Percentiles rank a stretch among this genome's conserved stretches.
phyloP scores from a whole-genome alignment of 495 filamentous ascomycete species.

The Clavariopsis aquatica region DNA sequence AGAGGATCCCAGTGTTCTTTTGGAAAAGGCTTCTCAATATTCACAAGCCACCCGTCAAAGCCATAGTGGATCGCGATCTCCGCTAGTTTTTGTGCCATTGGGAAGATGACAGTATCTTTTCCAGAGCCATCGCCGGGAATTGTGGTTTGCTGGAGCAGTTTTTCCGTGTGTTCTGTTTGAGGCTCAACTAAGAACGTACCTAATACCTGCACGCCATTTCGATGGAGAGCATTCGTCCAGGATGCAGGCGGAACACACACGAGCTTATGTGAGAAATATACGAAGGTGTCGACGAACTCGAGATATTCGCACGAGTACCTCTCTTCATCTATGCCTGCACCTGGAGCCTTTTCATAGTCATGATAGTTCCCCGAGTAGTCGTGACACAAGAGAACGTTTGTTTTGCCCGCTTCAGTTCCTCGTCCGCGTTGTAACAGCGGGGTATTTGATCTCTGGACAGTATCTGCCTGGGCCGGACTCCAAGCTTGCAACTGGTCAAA shows the following conservation, averaged over 20 bases:
- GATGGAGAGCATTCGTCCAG: slow-evolving; percentile 52
- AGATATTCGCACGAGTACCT: slow-evolving; percentile 48
- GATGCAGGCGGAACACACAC: slow-evolving; percentile 49
- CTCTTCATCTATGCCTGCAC: slow-evolving; percentile 33
- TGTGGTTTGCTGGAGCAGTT: slow-evolving; percentile 36
- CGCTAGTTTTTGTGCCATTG: slow-evolving; percentile 46
- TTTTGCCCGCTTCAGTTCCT: slow-evolving; percentile 13
- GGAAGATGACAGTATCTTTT: slow-evolving; percentile 36
- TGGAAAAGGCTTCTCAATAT: slow-evolving; percentile 50
- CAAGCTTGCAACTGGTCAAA: slow-evolving; percentile 46
- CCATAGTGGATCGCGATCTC: slow-evolving; percentile 47
- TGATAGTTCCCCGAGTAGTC: slow-evolving; percentile 52
- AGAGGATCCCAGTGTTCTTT: slow-evolving; percentile 32
- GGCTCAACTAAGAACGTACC: slow-evolving; percentile 50
- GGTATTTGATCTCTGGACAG: slow-evolving; percentile 47
- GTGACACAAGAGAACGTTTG: slow-evolving; percentile 46
- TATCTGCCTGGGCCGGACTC: slow-evolving; percentile 43
- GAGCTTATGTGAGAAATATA: slow-evolving; percentile 53
- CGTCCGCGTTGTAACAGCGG: slow-evolving; percentile 42
- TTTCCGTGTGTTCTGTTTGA: slow-evolving; percentile 36
- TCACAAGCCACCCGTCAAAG: slow-evolving; percentile 53
- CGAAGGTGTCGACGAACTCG: slow-evolving; percentile 47
- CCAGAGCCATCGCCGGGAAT: neutral
- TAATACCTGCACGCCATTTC: slow-evolving; percentile 49
- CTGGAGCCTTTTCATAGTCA: slow-evolving; percentile 44